Evolutionary conservation across 768 basidiomycete genomes (phyloP).

Genomic region (Tulasnella sp.): DNA sequence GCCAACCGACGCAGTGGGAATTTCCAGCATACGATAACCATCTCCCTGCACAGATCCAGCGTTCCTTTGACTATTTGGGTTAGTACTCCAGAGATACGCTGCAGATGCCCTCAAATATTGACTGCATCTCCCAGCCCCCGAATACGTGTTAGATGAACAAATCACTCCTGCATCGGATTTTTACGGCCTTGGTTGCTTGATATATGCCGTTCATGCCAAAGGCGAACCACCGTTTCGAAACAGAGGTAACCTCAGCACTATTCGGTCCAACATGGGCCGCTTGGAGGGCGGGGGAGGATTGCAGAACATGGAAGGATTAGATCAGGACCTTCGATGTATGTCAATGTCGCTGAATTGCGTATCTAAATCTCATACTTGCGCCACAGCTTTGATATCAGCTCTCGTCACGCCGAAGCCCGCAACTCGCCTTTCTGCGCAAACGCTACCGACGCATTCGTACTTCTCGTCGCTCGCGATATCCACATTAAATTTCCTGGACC

Average conservation of each 20-base stretch:
- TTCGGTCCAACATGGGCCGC: constrained; percentile 60
- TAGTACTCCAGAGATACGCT: constrained; percentile 21
- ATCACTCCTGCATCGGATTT: constrained; percentile 83
- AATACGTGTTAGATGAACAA: constrained; percentile 85
- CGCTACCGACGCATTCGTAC: constrained; percentile 75
- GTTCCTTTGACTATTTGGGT: constrained; percentile 95
- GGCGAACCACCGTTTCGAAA: constrained; percentile 76
- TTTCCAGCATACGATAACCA: constrained; percentile 81
- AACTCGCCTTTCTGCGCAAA: constrained; percentile 61
- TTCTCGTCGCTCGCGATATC: constrained; percentile 94
- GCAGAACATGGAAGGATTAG: constrained; percentile 51
- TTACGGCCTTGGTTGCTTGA: constrained; percentile 82
- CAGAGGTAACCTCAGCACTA: constrained; percentile 55
- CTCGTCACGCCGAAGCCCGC: constrained; percentile 71
- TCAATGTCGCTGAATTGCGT: neutral
- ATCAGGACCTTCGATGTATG: constrained; percentile 61
- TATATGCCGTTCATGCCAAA: constrained; percentile 86
- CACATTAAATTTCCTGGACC: constrained; percentile 90
- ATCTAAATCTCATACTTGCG: constrained; percentile 9
- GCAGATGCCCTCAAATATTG: neutral
- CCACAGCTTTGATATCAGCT: constrained; percentile 59
- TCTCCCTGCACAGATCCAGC: constrained; percentile 69
- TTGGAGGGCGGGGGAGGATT: constrained; percentile 28
- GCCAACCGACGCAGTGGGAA: constrained; percentile 72
- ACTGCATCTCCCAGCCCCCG: constrained; percentile 50